These are phyloP conservation scores for Backusella mclennaniae DNA, from an alignment of 192 early-diverging fungal genomes.

Conservation along the genomic window DNA sequence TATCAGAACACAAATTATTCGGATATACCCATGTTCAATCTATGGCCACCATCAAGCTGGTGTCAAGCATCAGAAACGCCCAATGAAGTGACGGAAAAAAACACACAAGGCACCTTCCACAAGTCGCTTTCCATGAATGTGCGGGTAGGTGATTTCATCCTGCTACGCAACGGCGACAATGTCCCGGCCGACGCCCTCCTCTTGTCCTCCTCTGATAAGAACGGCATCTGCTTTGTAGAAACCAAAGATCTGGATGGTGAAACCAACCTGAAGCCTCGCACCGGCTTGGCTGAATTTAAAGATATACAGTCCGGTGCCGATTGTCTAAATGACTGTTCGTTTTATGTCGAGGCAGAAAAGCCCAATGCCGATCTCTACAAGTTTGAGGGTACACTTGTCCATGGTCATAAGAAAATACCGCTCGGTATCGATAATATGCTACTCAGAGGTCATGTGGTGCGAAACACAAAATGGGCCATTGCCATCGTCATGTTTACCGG, in stretches of 20 bases:
- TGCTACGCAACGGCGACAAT: slow-evolving; percentile 76
- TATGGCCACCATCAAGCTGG: background rate
- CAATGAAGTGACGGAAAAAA: background rate
- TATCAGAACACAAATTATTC: slow-evolving; percentile 50
- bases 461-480: slow-evolving; percentile 91
- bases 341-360: slow-evolving; percentile 70
- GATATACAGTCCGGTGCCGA: slow-evolving; percentile 71
- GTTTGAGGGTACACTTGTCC: slow-evolving; percentile 68
- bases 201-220: slow-evolving; percentile 74
- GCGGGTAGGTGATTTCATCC: slow-evolving; percentile 86
- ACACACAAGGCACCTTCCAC: background rate
- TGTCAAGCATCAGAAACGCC: background rate
- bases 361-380: slow-evolving; percentile 79
- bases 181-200: slow-evolving; percentile 86
- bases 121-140: slow-evolving; percentile 44
- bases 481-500: slow-evolving; percentile 86
- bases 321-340: slow-evolving; percentile 59
- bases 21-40: background rate
- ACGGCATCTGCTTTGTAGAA: slow-evolving; percentile 82
- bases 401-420: slow-evolving; percentile 45
- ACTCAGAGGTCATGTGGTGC: slow-evolving; percentile 84
- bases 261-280: slow-evolving; percentile 92
- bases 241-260: slow-evolving; percentile 97
- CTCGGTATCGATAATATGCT: slow-evolving; percentile 79
- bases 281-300: slow-evolving; percentile 61